Conservation (phyloP, 1,139 yeast genomes). For the Yueomyces sp. region DNA sequence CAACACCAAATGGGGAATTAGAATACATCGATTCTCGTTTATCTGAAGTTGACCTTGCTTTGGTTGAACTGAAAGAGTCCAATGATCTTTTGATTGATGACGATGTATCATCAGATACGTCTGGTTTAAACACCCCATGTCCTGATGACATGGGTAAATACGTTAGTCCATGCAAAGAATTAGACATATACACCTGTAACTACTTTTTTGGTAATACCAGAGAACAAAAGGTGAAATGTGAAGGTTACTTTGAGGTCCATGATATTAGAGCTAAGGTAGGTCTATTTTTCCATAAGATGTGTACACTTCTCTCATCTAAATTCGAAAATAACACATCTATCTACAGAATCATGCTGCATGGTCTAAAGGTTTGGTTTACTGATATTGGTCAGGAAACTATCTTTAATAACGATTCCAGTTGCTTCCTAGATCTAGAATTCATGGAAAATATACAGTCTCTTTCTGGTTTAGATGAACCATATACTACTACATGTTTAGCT, state of each 20-base stretch:
- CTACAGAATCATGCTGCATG: slow-evolving; percentile 52
- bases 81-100: not conserved
- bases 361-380: slow-evolving; percentile 67
- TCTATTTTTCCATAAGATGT: slow-evolving; percentile 48
- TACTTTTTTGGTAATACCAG: slow-evolving; percentile 32
- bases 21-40: slow-evolving; percentile 2
- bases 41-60: not conserved
- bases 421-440: slow-evolving; percentile 33
- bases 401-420: slow-evolving; percentile 41
- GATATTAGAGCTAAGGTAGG: slow-evolving; percentile 54
- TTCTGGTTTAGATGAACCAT: slow-evolving; percentile 44
- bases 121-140: slow-evolving; percentile 2
- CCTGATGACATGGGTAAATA: slow-evolving; percentile 1
- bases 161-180: slow-evolving; percentile 32
- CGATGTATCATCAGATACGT: slow-evolving; percentile 4
- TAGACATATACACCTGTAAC: slow-evolving; percentile 45
- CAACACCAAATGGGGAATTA: slow-evolving; percentile 4
- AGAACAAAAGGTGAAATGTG: slow-evolving; percentile 38
- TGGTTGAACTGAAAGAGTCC: not conserved
- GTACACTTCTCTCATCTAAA: slow-evolving; percentile 34
- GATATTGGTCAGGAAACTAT: slow-evolving; percentile 72
- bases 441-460: slow-evolving; percentile 35
- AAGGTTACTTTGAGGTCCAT: slow-evolving; percentile 49
- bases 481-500: slow-evolving; percentile 67
- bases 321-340: slow-evolving; percentile 60